Conservation (phyloP, 352 stramenopile species). For the Phytopythium ostracodes region DNA sequence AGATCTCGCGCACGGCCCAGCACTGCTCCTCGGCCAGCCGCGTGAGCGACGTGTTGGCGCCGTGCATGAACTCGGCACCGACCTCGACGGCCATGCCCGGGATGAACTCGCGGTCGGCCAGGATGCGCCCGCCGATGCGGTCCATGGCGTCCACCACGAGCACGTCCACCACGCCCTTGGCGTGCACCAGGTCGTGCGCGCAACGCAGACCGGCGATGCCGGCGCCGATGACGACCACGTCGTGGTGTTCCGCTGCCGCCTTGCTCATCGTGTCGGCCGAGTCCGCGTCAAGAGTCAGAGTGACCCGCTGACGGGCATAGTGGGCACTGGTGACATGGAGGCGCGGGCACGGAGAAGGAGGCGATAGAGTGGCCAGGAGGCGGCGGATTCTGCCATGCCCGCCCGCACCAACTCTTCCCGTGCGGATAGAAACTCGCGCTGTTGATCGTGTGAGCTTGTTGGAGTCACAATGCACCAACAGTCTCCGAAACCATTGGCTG, state of each 20-base stretch:
- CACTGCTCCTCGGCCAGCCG: slow-evolving; percentile 54
- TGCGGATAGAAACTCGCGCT: slow-evolving; percentile 7
- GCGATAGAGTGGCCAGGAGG: not conserved
- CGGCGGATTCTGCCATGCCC: slow-evolving; percentile 7
- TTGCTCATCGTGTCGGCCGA: not conserved
- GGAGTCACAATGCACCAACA: no score
- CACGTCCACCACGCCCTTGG: slow-evolving; percentile 54
- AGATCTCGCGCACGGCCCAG: slow-evolving; percentile 75
- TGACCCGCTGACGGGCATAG: not conserved
- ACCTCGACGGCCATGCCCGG: slow-evolving; percentile 71
- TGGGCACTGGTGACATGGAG: not conserved
- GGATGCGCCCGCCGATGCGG: slow-evolving; percentile 63
- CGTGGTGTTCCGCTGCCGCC: slow-evolving; percentile 26
- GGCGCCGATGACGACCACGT: slow-evolving; percentile 71
- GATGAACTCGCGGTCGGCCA: slow-evolving; percentile 58
- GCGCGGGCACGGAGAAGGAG: no score
- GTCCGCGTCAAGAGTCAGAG: slow-evolving; percentile 1
- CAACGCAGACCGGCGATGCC: slow-evolving; percentile 65
- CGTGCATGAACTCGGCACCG: slow-evolving; percentile 72
- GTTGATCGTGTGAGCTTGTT: no score
- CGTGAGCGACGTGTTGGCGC: slow-evolving; percentile 75
- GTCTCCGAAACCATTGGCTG: slow-evolving; percentile 5
- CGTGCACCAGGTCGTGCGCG: slow-evolving; percentile 52
- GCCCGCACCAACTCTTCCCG: not conserved
- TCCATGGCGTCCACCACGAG: slow-evolving; percentile 70